A percentile compares a stretch with the other conserved stretches of the same genome.
These are phyloP conservation scores for Globisporangium emineosum DNA, from an alignment of 352 stramenopile species.

Conservation along the genomic window DNA sequence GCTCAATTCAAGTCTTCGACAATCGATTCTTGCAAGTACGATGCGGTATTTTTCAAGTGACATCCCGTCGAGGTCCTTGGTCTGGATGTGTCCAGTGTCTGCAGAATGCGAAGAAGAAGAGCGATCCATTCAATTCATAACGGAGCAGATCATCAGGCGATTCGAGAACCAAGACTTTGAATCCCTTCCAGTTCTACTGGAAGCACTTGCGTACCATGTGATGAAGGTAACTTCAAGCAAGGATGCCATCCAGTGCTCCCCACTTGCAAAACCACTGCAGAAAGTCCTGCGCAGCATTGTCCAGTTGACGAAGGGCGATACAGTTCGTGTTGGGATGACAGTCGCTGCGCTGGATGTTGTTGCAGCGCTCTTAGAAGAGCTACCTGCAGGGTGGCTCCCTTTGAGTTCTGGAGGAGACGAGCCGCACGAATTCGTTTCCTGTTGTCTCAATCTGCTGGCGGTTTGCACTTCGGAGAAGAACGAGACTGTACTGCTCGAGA, in stretches of 20 bases:
- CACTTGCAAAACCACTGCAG: conserved; percentile 15
- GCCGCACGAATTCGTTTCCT: not conserved
- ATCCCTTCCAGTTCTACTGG: conserved; percentile 22
- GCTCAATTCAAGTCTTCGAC: conserved; percentile 18
- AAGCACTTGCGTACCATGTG: conserved; percentile 25
- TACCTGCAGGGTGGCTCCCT: not conserved
- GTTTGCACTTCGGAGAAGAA: not conserved
- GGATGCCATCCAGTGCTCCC: conserved; percentile 18
- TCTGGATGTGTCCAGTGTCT: conserved; percentile 21
- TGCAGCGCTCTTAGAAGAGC: not conserved
- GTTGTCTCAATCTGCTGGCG: conserved; percentile 1
- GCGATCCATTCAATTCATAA: conserved; percentile 24
- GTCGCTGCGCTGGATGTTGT: not conserved
- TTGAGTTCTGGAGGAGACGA: not conserved
- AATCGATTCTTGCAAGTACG: conserved; percentile 20
- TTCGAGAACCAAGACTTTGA: conserved; percentile 17
- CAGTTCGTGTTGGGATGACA: not conserved
- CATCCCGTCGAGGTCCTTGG: conserved; percentile 24
- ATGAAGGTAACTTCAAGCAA: conserved; percentile 15
- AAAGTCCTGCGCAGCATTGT: not conserved
- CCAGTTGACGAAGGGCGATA: not conserved
- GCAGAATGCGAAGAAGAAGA: conserved; percentile 15
- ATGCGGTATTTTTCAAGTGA: conserved; percentile 22
- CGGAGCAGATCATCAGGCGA: conserved; percentile 24
- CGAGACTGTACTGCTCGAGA: not conserved